A percentile compares a stretch with the other conserved stretches of the same genome.
phyloP scores from a whole-genome alignment of 352 stramenopile species.

The Globisporangium sylvaticum region DNA sequence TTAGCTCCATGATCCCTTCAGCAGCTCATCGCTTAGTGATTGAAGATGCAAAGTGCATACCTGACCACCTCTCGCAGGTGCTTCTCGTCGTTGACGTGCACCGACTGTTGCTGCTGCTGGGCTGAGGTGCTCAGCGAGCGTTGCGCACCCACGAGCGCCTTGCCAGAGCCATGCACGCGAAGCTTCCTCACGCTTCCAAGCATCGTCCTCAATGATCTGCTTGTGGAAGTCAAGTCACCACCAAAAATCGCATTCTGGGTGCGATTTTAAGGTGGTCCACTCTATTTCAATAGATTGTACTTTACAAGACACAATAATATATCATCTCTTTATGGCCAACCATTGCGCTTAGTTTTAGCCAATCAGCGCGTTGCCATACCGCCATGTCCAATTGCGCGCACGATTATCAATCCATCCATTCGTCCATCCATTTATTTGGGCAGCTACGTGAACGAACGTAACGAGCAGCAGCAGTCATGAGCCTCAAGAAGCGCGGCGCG shows the following conservation, averaged over 20 bases:
- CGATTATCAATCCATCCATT: slow-evolving; percentile 14
- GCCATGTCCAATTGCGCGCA: slow-evolving; percentile 1
- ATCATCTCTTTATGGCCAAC: slow-evolving; percentile 11
- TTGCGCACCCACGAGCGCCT: background rate
- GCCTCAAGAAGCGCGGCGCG: slow-evolving; percentile 69
- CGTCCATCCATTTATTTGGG: slow-evolving; percentile 3
- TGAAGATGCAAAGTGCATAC: background rate
- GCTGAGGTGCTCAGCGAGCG: background rate
- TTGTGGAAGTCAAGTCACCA: slow-evolving; percentile 3
- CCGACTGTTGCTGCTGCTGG: background rate
- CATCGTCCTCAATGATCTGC: background rate
- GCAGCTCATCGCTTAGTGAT: background rate
- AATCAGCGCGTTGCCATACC: slow-evolving; percentile 14
- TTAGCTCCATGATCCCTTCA: background rate
- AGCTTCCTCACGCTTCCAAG: slow-evolving; percentile 12
- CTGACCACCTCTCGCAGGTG: slow-evolving; percentile 15
- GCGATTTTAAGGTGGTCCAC: slow-evolving; percentile 19
- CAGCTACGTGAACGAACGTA: background rate
- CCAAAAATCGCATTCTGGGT: slow-evolving; percentile 15
- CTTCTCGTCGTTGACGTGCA: background rate
- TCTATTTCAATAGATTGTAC: slow-evolving; percentile 1
- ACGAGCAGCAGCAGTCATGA: slow-evolving; percentile 33
- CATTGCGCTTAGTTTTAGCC: slow-evolving; percentile 14
- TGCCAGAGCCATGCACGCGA: background rate
- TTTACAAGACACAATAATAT: slow-evolving; percentile 21